Evolutionary conservation across 306 rosid genomes (phyloP), one percentile per base, ranked within the genome.

Genomic region (Begonia peltatifolia): DNA sequence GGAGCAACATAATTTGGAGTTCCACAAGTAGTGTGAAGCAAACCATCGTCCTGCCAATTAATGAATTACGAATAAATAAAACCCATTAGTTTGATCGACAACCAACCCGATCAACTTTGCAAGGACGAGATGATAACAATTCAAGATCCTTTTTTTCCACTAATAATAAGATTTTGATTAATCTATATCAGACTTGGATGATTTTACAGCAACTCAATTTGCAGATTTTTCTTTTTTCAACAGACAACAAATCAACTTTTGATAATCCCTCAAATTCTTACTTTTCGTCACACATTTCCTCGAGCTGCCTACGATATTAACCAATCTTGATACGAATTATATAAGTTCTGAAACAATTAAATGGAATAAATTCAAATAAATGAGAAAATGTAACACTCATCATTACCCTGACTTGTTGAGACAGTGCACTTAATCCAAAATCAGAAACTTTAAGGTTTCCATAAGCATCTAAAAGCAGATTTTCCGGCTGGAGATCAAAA

Each of bases 1-100:
- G 99, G 99, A 77, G 99, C 99, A 63, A 90, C 99, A 43, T 90
- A 90, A 65, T 90, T 90, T 55, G 99, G 95, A 67, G 99, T 90
- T 63, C 99, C 99, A 54, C 99, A 90, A 57, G 99, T 79, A 15
- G 99, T 90, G 82, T 90, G 99, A 66, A 90, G 94, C 64, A 90
- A 79, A 47, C 99, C 99, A 9, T 90, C 99, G 61, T 81, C 95
- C 99, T 86, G 82, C 55, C 68, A 70, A 54, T 51, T 62, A 42
- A 58, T 50, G 36, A 41, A 52, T 64, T 58, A 41, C 48, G 47
- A 46, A 42, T 6, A 61, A 17, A 69, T 13, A 23, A 47, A 55
- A 55, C 49, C 25, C 25, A 10, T 41, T 14, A 59, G 48, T 35
- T 20, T 20, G 2, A 20, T 20, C 23, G 23, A 20, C 23, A 20